These are phyloP conservation scores for Heliocybe sulcata DNA, from an alignment of 1,284 basidiomycete species.

Conservation along the genomic window DNA sequence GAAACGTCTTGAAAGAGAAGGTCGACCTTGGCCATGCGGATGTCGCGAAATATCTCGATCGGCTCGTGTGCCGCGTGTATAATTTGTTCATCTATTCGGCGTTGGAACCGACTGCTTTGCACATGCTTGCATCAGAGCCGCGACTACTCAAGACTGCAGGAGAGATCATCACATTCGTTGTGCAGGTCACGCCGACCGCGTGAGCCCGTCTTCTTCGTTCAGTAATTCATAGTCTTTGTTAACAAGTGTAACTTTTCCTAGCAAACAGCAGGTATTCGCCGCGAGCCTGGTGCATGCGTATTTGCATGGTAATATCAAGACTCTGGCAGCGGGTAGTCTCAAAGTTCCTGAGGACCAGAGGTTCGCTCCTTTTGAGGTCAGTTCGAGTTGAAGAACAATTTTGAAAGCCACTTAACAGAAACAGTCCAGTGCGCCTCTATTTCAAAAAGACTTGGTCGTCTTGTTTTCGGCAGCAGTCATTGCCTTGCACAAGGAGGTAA, in stretches of 20 bases:
- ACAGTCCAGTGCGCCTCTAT: constrained; percentile 36
- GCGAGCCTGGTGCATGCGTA: constrained; percentile 51
- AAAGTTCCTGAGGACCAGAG: constrained; percentile 28
- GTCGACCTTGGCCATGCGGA: constrained; percentile 57
- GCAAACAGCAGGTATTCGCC: constrained; percentile 54
- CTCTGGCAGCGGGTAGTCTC: constrained; percentile 47
- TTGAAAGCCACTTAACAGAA: not conserved
- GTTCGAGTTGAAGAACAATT: not conserved
- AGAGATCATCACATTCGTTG: constrained; percentile 61
- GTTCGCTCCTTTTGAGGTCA: constrained; percentile 43
- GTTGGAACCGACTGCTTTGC: constrained; percentile 24
- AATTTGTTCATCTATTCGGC: constrained; percentile 63
- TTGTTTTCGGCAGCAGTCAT: constrained; percentile 65
- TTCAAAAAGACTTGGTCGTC: constrained; percentile 54
- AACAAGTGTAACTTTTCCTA: constrained; percentile 15
- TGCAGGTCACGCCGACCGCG: constrained; percentile 57
- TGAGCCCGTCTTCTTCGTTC: constrained; percentile 42
- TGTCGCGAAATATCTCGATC: constrained; percentile 72
- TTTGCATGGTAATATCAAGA: constrained; percentile 46
- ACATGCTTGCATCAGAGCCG: constrained; percentile 45
- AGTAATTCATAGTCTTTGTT: too few relatives aligned
- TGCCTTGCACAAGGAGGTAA: constrained; percentile 59
- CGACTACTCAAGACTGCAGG: constrained; percentile 62
- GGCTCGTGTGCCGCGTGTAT: constrained; percentile 65
- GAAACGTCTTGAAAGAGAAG: constrained; percentile 62